Evolutionary conservation across 1,284 basidiomycete species (phyloP), one percentile per base, ranked within the genome.

Genomic region (Laetiporus sulphureus): DNA sequence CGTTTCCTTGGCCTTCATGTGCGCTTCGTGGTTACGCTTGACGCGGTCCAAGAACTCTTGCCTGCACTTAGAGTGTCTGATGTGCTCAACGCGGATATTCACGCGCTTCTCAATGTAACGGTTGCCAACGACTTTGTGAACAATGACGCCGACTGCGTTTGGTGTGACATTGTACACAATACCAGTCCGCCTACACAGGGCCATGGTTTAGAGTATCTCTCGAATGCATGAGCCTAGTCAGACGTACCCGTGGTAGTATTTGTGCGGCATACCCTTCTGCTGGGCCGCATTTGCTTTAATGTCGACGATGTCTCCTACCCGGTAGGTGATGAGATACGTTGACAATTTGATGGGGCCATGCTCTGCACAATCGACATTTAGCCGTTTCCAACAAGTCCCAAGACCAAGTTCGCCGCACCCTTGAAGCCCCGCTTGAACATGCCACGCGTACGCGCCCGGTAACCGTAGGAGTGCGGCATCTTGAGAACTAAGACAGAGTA

Each of bases 251-350:
- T 90, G 86, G 72, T 90, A 90, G 75, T 75, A 94, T 73, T 98
- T 98, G 80, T 97, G 94, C 65, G 95, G 94, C 92, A 99, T 97
- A 69, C 95, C 95, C 87, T 95, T 96, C 81, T 99, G 96, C 71
- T 97, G 89, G 40, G 94, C 91, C 50, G 94, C 83, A 67, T 99
- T 98, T 59, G 95, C 95, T 76, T 96, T 96, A 79, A 99, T 99
- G 75, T 99, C 95, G 59, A 99, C 95, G 62, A 99, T 97, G 69
- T 99, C 95, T 54, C 95, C 95, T 55, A 98, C 80, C 59, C 84
- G 83, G 83, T 88, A 99, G 72, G 82, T 80, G 64, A 86, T 79
- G 63, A 99, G 74, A 83, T 82, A 99, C 40, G 93, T 98, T 56
- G 93, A 92, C 62, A 98, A 56, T 67, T 90, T 89, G 53, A 95